Conservation (phyloP, 176 grass and related monocot species). For the Bonia amplexicaulis region DNA sequence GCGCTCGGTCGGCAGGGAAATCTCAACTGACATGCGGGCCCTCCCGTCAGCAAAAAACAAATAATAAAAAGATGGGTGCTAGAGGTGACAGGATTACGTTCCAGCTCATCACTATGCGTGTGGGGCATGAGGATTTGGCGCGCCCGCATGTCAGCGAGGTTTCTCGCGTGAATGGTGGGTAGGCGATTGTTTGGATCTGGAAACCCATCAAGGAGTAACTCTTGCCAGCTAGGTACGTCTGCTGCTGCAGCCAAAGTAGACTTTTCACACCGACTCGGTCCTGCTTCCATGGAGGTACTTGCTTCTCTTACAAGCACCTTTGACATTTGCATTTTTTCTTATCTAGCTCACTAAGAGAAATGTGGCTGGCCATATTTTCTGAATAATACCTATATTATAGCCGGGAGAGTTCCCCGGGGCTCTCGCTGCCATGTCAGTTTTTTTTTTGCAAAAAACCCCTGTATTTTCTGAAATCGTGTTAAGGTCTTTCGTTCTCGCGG, state of each 20-base stretch:
- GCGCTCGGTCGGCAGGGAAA: too few species aligned
- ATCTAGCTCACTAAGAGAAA: not conserved
- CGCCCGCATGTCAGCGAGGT: not conserved
- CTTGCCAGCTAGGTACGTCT: slow-evolving; percentile 37
- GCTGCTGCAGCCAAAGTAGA: not conserved
- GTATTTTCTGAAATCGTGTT: too few species aligned
- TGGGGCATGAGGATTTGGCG: not conserved
- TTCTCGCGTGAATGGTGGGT: rapidly evolving
- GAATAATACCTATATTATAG: too few species aligned
- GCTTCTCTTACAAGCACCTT: slow-evolving; percentile 33
- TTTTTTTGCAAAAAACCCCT: too few species aligned
- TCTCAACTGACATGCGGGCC: not conserved
- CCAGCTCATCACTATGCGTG: not conserved
- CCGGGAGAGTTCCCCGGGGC: too few species aligned
- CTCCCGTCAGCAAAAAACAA: not conserved
- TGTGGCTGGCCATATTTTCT: slow-evolving; percentile 2
- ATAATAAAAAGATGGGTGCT: too few species aligned
- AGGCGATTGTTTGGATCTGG: not conserved
- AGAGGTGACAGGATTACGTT: rapidly evolving
- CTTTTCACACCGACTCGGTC: slow-evolving; percentile 8
- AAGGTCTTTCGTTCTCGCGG: too few species aligned
- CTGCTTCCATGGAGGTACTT: slow-evolving; percentile 29
- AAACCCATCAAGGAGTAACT: slow-evolving; percentile 47
- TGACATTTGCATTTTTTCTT: slow-evolving; percentile 25
- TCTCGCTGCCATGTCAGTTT: too few species aligned